Base-by-base conservation (phyloP, 2,329 filamentous ascomycete species). In the Leptographium galeiforme region DNA sequence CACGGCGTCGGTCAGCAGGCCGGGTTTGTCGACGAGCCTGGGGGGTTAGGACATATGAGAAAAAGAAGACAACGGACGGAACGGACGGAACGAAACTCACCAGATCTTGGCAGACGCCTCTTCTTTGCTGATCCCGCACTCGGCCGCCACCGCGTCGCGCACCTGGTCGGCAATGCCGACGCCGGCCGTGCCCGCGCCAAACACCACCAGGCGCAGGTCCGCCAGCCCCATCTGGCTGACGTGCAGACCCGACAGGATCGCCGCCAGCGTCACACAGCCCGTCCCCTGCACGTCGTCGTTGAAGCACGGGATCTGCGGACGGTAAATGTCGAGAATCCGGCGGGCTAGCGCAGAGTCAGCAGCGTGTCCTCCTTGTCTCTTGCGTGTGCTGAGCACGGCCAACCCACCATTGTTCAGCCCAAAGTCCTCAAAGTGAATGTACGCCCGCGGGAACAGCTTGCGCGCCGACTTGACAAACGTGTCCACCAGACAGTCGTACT, bases 351-450 rank as follows among this genome's bases (percentile, higher is more conserved):
- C n/a, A n/a, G 6, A 8, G 25, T n/a, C 2, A 13, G 18, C 30
- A 8, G 4, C 19, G n/a, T n/a, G n/a, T n/a, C n/a, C n/a, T n/a
- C n/a, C n/a, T n/a, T n/a, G n/a, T n/a, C n/a, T n/a, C n/a, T n/a
- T n/a, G n/a, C n/a, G n/a, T n/a, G n/a, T n/a, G n/a, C n/a, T n/a
- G n/a, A n/a, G n/a, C n/a, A n/a, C n/a, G n/a, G n/a, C n/a, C n/a
- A n/a, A 56, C 67, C 58, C 56, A 77, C 78, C 79, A 61, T 95
- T 95, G 1, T 67, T 67, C 0, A 94, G 69, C 0, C 88, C 89
- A 69, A 95, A 94, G 63, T 95, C 89, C 62, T 95, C 87, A 61
- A 94, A 95, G 62, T 95, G 89, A 19, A 95, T 84, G 61, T 90
- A 91, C 0, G 89, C 88, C 47, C 76, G 81, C 0, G 89, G 89